These are phyloP conservation scores for Dryadomyces quercus-mongolicae DNA, from an alignment of 2,329 filamentous ascomycete species.

Conservation along the genomic window DNA sequence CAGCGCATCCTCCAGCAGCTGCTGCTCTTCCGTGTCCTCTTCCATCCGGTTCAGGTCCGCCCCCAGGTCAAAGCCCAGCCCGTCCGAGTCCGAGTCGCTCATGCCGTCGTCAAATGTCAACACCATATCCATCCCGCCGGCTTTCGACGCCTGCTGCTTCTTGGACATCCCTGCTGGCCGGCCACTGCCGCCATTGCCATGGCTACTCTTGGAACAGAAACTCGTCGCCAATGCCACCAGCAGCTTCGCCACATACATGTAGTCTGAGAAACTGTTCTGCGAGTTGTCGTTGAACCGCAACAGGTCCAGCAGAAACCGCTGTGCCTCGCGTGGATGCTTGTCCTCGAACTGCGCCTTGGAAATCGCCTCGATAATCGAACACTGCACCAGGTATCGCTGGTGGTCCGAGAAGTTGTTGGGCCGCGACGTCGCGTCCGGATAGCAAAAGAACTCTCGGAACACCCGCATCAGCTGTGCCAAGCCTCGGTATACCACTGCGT, in stretches of 20 bases:
- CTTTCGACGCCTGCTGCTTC: not conserved
- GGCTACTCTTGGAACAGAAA: constrained; percentile 30
- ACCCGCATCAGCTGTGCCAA: constrained; percentile 63
- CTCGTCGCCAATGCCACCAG: constrained; percentile 51
- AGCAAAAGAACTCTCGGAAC: constrained; percentile 82
- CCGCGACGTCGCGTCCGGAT: constrained; percentile 65
- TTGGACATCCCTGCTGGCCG: too few species aligned
- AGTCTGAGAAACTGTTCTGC: constrained; percentile 78
- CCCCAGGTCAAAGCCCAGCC: constrained; percentile 17
- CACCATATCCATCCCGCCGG: constrained; percentile 12
- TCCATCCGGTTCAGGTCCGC: constrained; percentile 30
- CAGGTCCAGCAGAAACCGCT: constrained; percentile 77
- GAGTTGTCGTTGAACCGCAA: constrained; percentile 91
- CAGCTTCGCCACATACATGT: constrained; percentile 74
- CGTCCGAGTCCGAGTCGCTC: constrained; percentile 13
- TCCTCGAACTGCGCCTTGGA: constrained; percentile 67
- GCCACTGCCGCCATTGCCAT: not conserved
- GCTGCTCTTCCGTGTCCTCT: constrained; percentile 20
- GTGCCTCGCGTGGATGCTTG: constrained; percentile 65
- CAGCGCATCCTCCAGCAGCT: constrained; percentile 39
- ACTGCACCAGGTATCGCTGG: constrained; percentile 72
- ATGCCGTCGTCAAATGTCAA: constrained; percentile 23
- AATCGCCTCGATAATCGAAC: constrained; percentile 71
- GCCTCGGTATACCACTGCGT: constrained; percentile 17
- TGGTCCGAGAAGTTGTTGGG: constrained; percentile 90